phyloP scores from a whole-genome alignment of 2,329 filamentous ascomycete genomes.

The Colletotrichum melonis region DNA sequence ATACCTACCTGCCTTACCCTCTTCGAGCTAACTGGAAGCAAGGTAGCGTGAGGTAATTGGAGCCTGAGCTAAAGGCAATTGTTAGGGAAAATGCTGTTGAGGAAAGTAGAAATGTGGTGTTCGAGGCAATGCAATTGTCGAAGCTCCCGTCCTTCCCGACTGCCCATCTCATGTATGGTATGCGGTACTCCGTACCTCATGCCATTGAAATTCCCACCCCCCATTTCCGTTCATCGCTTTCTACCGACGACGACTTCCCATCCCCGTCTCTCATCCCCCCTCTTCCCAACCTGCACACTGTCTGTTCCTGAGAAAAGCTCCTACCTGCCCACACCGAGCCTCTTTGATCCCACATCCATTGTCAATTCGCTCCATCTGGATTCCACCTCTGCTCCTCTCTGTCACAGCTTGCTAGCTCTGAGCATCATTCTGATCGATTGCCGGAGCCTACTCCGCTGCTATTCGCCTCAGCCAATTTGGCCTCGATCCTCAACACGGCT shows the following conservation, averaged over 20 bases:
- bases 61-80: neutral
- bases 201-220: neutral
- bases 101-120: neutral
- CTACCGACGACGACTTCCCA: conserved; percentile 1
- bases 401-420: conserved; percentile 2
- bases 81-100: neutral
- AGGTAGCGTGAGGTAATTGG: neutral
- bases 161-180: neutral
- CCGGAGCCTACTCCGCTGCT: conserved; percentile 23
- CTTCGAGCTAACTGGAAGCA: neutral
- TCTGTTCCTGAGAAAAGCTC: neutral
- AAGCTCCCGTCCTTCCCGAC: neutral
- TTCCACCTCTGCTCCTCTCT: neutral
- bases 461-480: neutral
- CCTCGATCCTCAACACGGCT: neutral
- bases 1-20: neutral
- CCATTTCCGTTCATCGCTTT: neutral
- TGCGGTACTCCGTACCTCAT: neutral
- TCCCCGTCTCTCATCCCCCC: neutral
- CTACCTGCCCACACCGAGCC: neutral
- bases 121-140: neutral
- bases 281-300: neutral
- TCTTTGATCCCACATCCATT: conserved; percentile 1
- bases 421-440: conserved; percentile 4
- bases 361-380: neutral